Evolutionary conservation across 192 early-diverging fungal genomes (phyloP), one percentile per base, ranked within the genome.

Genomic region (Coemansia furcata): DNA sequence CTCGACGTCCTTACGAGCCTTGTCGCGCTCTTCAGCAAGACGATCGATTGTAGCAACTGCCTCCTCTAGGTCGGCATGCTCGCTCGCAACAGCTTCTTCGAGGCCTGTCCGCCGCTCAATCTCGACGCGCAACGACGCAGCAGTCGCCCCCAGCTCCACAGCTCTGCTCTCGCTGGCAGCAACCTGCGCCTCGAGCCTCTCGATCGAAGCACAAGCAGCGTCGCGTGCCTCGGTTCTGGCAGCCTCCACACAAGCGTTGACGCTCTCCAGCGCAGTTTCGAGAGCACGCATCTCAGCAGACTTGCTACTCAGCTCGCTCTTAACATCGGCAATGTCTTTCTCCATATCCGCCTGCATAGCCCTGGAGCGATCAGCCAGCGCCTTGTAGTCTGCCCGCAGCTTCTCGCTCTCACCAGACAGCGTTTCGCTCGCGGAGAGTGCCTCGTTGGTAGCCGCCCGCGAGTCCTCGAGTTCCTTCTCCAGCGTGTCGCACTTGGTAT

Each of bases 231-330:
- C 47, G 9, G 49, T 37, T 23, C 55, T 66, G 4, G 66, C 66
- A 32, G 36, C 62, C 15, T 55, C 38, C 9, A 66, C 26, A 2
- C 39, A n/a, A 6, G 66, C 60, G 11, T 66, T 83, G 23, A 76
- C 76, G n/a, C 32, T 35, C 23, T 75, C 76, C 19, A 83, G 69
- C 12, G 68, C 81, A 11, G 47, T 21, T 26, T 78, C 72, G 5
- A 78, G 60, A 7, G 64, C 73, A 2, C 66, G 44, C 15, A 78
- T 59, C 17, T 57, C 68, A 59, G 66, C 65, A 11, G 11, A 55
- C 47, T 69, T 83, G 35, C 73, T 69, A 67, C 33, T 72, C 37
- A 78, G 46, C 65, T 78, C 62, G 39, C 42, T 44, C 9, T 43
- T 62, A 2, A 58, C 35, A 30, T 74, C 73, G 1, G 76, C 66